Conservation (phyloP, 495 filamentous ascomycete species). For the Emericellopsis terricola region DNA sequence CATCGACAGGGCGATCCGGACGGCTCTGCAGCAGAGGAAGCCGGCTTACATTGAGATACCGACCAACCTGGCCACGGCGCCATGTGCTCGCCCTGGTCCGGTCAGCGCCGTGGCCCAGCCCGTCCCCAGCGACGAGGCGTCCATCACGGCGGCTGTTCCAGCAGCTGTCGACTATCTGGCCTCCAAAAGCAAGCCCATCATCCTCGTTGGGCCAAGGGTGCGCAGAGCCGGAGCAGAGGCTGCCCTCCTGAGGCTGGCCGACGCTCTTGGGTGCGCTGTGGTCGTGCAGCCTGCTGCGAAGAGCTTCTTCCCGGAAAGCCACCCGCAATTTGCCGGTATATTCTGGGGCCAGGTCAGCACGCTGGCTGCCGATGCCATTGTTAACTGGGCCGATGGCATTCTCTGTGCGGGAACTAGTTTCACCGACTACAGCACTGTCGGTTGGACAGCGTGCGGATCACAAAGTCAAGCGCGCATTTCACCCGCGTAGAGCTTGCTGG, state of each 20-base stretch:
- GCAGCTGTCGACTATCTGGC: conserved; percentile 8
- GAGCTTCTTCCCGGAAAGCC: conserved; percentile 10
- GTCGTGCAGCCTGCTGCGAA: conserved; percentile 11
- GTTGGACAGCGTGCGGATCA: conserved; percentile 10
- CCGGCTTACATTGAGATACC: conserved; percentile 74
- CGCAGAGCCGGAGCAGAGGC: conserved; percentile 7
- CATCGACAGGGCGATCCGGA: conserved; percentile 59
- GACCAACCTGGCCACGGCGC: conserved; percentile 49
- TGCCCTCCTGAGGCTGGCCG: conserved; percentile 7
- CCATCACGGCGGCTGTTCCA: conserved; percentile 7
- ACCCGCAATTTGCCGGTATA: conserved; percentile 9
- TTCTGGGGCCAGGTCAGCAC: conserved; percentile 12
- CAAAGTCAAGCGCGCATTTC: conserved; percentile 7
- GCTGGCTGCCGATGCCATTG: conserved; percentile 8
- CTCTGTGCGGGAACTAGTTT: conserved; percentile 9
- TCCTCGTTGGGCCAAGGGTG: conserved; percentile 9
- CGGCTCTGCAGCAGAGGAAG: conserved; percentile 52
- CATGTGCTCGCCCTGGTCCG: conserved; percentile 8
- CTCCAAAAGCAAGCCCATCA: conserved; percentile 9
- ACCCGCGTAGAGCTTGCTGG: conserved; percentile 8
- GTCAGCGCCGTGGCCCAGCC: conserved; percentile 7
- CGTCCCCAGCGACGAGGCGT: conserved; percentile 6
- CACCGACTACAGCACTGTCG: conserved; percentile 11
- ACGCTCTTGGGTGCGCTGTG: conserved; percentile 10
- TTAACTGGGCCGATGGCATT: conserved; percentile 10